Evolutionary conservation across 2,329 filamentous ascomycete genomes (phyloP).

Genomic region (Aspergillus pseudoviridinutans): DNA sequence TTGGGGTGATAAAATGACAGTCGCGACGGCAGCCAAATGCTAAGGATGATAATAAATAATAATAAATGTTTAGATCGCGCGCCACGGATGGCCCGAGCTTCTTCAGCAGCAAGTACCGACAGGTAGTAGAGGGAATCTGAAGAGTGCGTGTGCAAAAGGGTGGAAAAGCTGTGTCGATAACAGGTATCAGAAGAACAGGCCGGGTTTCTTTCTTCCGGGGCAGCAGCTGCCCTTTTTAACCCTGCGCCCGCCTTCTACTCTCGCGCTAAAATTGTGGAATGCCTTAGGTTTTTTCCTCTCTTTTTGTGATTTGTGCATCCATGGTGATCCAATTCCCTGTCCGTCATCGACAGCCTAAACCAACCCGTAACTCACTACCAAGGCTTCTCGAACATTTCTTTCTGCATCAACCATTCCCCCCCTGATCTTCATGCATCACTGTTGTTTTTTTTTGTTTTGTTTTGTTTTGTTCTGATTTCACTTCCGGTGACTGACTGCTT

Average conservation of each 20-base stretch:
- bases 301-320: neutral
- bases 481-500: neutral
- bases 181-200: conserved; percentile 14
- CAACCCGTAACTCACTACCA: neutral
- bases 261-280: conserved; percentile 18
- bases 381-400: neutral
- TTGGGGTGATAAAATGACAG: neutral
- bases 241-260: conserved; percentile 18
- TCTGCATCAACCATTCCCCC: neutral
- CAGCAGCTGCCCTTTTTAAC: conserved; percentile 35
- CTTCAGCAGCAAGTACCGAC: neutral
- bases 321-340: neutral
- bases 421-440: neutral
- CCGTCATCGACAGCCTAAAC: neutral
- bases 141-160: conserved; percentile 17
- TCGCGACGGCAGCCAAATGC: neutral
- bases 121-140: neutral
- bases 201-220: conserved; percentile 14
- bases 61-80: conserved; percentile 7
- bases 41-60: neutral
- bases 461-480: neutral
- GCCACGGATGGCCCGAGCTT: conserved; percentile 15
- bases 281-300: neutral
- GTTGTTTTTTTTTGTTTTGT: neutral
- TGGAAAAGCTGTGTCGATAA: conserved; percentile 11